Base-by-base conservation (phyloP, 1,284 basidiomycete species). In the Wallemia hederae region DNA sequence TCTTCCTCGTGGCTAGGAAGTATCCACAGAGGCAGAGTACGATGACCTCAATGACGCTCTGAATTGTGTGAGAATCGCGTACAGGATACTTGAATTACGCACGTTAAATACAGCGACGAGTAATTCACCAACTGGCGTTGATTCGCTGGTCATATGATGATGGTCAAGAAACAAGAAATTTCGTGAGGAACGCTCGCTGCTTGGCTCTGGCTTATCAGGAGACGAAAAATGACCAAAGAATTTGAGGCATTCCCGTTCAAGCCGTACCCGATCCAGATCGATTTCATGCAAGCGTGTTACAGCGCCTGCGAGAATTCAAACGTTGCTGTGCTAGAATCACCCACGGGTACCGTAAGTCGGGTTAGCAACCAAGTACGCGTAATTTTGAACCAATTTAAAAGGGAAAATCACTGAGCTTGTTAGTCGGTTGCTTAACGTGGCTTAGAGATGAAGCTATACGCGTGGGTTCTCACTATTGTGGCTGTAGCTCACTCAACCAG, bases 271-370 rank as follows among this genome's bases (percentile, higher is more conserved):
- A 94, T 94, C 63, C 92, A 98, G 70, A 73, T 79, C 1, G 79
- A 87, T 39, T 77, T 97, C 31, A 97, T 97, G 91, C 78, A 74
- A 15, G 83, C 87, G 62, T 73, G 97, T 2, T 97, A 92, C 68
- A 66, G 75, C 1, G 78, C 83, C 0, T 84, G 96, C 59, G 89
- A 96, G 68, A 65, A 70, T 2, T 59, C 75, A 66, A 70, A 83
- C 77, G 70, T 94, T 9, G 80, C 86, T 1, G 83, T 97, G 57
- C 69, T 74, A 58, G 74, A 75, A 62, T 72, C 70, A 59, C 74
- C 74, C 1, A 74, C 74, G 1, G 74, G 73, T 7, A 75, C 73
- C 14, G 70, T 70, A 24, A 61, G 69, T 64, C 34, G 55, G 17
- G 19, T 27, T 69, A 69, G 19, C 24, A 66, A 64, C 25, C n/a